A percentile compares a stretch with the other conserved stretches of the same genome.
phyloP scores from a whole-genome alignment of 2,329 filamentous ascomycete species.

The Eutypella sp. region DNA sequence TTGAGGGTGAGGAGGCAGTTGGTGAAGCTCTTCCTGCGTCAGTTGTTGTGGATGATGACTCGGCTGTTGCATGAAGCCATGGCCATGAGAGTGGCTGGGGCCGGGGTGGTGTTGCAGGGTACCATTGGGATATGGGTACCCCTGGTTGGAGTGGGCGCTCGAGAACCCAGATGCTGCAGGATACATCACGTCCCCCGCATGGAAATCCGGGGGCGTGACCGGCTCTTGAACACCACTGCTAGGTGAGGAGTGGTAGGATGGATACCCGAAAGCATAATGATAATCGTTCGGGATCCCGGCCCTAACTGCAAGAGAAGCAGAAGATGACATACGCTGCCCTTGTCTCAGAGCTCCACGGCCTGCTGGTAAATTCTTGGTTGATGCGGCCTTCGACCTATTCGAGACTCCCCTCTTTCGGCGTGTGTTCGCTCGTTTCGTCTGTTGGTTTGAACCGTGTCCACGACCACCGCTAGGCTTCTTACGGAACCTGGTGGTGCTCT shows the following conservation, averaged over 20 bases:
- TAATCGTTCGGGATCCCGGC: too few species aligned
- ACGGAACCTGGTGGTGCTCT: slow-evolving; percentile 79
- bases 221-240: slow-evolving; percentile 5
- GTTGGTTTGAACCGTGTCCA: slow-evolving; percentile 4
- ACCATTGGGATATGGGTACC: slow-evolving; percentile 9
- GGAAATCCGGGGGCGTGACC: slow-evolving; percentile 7
- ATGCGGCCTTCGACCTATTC: slow-evolving; percentile 19
- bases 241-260: too few species aligned
- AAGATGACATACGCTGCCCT: too few species aligned
- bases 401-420: slow-evolving; percentile 24
- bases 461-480: slow-evolving; percentile 38
- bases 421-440: slow-evolving; percentile 17
- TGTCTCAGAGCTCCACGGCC: slow-evolving; percentile 5
- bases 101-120: slow-evolving; percentile 5
- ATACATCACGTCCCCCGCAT: slow-evolving; percentile 8
- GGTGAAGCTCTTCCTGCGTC: not conserved
- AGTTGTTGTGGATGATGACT: slow-evolving; percentile 2
- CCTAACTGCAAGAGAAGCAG: too few species aligned
- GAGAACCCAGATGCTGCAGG: slow-evolving; percentile 2
- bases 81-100: slow-evolving; percentile 3
- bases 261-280: too few species aligned
- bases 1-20: not conserved
- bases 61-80: slow-evolving; percentile 1
- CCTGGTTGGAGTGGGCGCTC: slow-evolving; percentile 4
- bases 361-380: slow-evolving; percentile 6